Base-by-base conservation (phyloP, 108 stramenopile species). In the Cyclotella atomus region DNA sequence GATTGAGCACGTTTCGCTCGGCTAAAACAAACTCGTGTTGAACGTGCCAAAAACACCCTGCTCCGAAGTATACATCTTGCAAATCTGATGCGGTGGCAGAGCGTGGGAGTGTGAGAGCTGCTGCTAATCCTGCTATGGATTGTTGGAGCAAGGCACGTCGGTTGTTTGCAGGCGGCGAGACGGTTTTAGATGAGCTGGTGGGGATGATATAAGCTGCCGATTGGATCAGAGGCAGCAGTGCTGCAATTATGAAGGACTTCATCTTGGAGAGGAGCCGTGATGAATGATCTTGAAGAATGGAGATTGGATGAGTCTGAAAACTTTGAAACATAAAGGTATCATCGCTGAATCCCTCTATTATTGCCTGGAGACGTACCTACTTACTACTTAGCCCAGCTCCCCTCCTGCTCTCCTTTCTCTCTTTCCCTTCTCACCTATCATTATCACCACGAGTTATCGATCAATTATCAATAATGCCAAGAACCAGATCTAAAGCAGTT, bases 1-100 rank as follows among this genome's bases (percentile, higher is more conserved):
- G 76, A 0, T 81, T 84, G 23, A 96, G 77, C 20, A 95, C 71
- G 3, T 55, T 62, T 33, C 83, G 74, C 85, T 96, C 95, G 17
- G 91, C 92, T 29, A 82, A 72, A 14, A 92, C 77, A 56, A 96
- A 91, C 74, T 96, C 95, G 81, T 95, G 95, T 75, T 96, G 91
- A 45, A 90, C 85, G 43, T 92, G 91, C 91, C 89, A 92, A 70
- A 87, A 89, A 76, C 92, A 94, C 17, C 89, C 89, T 9, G 70
- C 77, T 16, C 89, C 89, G 68, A 87, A 90, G 69, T 90, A 90
- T 0, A 87, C 83, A 12, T 83, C 47, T 62, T 65, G 62, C 4
- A 75, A 47, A 4, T 49, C 4, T 10, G 47, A 49, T 12, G 47
- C 47, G 9, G n/a, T 17, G 17, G 47, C 10, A 4, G 47, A 49